Conservation (phyloP, 108 stramenopile species). For the Asterionellopsis glacialis region DNA sequence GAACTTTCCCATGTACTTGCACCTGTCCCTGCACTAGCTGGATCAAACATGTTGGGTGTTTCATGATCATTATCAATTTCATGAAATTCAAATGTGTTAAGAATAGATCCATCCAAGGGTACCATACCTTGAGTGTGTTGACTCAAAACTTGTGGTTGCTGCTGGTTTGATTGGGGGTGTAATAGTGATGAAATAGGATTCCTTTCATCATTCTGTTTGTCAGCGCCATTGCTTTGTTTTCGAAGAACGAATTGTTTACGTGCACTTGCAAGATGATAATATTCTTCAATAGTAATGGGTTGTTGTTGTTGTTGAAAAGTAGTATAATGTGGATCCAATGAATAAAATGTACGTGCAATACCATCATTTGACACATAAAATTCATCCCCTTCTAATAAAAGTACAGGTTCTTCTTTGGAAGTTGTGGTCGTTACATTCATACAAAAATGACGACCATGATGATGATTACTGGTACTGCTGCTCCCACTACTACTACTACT, state of each 20-base stretch:
- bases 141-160: too few relatives aligned
- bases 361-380: slow-evolving; percentile 43
- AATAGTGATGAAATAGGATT: too few relatives aligned
- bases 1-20: slow-evolving; percentile 62
- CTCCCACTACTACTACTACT: too few relatives aligned
- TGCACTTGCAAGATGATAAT: slow-evolving; percentile 38
- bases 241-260: slow-evolving; percentile 36
- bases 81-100: slow-evolving; percentile 33
- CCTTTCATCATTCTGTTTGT: too few relatives aligned
- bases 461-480: too few relatives aligned
- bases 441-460: too few relatives aligned
- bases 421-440: too few relatives aligned
- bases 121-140: not conserved
- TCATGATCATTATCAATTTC: slow-evolving; percentile 49
- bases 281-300: slow-evolving; percentile 35
- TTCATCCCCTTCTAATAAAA: slow-evolving; percentile 51
- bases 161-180: too few relatives aligned
- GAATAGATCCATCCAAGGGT: not conserved
- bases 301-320: not conserved
- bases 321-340: slow-evolving; percentile 15
- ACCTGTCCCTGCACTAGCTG: slow-evolving; percentile 56
- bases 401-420: too few relatives aligned
- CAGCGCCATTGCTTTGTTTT: too few relatives aligned
- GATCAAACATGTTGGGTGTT: slow-evolving; percentile 10
- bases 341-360: slow-evolving; percentile 41